Conservation (phyloP, 106 monocot species). For the Alisma plantagoaquatica region DNA sequence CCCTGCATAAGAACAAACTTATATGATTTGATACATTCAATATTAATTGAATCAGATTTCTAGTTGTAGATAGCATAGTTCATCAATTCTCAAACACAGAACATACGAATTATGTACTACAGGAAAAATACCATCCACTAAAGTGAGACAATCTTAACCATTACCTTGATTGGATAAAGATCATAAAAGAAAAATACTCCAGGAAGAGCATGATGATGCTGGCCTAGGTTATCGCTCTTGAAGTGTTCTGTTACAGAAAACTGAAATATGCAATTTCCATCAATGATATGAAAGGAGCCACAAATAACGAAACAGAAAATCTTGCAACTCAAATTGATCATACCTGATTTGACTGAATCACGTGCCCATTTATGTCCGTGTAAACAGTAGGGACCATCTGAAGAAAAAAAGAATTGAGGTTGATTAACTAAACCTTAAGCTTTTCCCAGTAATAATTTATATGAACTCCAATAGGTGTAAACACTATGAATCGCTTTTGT, state of each 20-base stretch:
- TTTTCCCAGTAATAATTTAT: neutral
- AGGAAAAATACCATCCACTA: too few species aligned
- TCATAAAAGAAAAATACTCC: slow-evolving; percentile 98
- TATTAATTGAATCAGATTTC: too few species aligned
- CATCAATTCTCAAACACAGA: too few species aligned
- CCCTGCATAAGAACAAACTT: too few species aligned
- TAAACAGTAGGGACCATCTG: slow-evolving; percentile 97
- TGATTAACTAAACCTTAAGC: neutral
- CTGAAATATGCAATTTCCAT: slow-evolving; percentile 22
- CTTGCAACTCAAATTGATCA: neutral
- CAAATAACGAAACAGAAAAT: neutral
- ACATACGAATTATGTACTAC: too few species aligned
- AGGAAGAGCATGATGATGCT: slow-evolving; percentile 56
- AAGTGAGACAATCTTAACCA: too few species aligned
- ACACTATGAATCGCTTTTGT: too few species aligned
- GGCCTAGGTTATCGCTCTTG: slow-evolving; percentile 49
- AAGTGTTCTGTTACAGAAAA: slow-evolving; percentile 98
- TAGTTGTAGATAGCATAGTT: too few species aligned
- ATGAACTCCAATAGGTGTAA: neutral
- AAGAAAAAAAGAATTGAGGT: slow-evolving; percentile 7
- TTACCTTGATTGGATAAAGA: slow-evolving; percentile 94
- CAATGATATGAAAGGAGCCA: neutral
- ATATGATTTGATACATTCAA: too few species aligned
- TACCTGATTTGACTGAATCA: slow-evolving; percentile 87
- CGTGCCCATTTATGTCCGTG: slow-evolving; percentile 63